Percentiles rank a stretch among this genome's conserved stretches.
These are phyloP conservation scores for Codiaeum variegatum DNA, from an alignment of 441 rosid genomes.

Conservation along the genomic window DNA sequence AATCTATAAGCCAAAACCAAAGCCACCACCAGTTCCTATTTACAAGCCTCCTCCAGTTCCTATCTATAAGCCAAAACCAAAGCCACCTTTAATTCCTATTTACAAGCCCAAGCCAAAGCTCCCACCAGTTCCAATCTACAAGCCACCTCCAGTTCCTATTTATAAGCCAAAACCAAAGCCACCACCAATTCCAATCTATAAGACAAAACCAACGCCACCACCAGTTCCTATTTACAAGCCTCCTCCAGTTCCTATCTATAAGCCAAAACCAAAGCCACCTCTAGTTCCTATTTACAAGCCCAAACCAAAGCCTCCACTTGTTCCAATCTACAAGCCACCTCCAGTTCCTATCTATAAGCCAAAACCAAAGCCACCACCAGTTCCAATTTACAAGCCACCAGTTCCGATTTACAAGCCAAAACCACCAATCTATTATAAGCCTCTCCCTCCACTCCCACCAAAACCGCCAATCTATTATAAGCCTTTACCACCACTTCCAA, in stretches of 20 bases:
- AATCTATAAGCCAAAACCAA: background rate
- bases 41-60: too few species aligned
- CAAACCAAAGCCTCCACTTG: conserved; percentile 9
- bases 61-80: too few species aligned
- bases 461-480: conserved; percentile 8
- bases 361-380: conserved; percentile 20
- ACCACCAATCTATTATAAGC: conserved; percentile 10
- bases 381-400: background rate
- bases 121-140: conserved; percentile 16
- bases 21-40: too few species aligned
- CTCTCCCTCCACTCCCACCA: conserved; percentile 25
- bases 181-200: background rate
- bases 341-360: conserved; percentile 10
- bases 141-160: conserved; percentile 7
- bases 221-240: conserved; percentile 32
- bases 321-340: conserved; percentile 19
- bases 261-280: too few species aligned
- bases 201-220: conserved; percentile 24
- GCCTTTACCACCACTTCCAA: conserved; percentile 14
- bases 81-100: conserved; percentile 16
- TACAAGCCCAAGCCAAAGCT: background rate
- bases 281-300: background rate
- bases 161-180: conserved; percentile 17
- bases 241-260: background rate
- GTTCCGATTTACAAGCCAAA: conserved; percentile 4